Evolutionary conservation across 208 protist genomes (phyloP), one percentile per base, ranked within the genome.

Genomic region (Trichomonas gallinae): DNA sequence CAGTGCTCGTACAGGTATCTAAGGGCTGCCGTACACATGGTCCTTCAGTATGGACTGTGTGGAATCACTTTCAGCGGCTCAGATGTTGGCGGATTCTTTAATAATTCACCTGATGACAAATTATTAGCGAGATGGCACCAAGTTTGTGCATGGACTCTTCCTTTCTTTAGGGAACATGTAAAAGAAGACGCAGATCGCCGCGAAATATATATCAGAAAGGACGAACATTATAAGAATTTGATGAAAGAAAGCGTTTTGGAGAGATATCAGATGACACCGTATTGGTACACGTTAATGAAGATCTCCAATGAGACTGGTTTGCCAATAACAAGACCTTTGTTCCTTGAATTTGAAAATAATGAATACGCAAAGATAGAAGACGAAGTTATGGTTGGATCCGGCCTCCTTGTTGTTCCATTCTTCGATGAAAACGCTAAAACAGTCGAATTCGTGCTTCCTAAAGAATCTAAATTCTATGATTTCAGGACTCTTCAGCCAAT

Each of bases 31-130:
- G 96, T 98, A 11, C 98, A 98, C 15, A 99, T 99, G 98, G 97
- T 99, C 36, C 98, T 99, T 9, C 98, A 98, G 23, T 97, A 99
- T 4, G 98, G 98, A 85, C 58, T 99, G 0, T 98, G 98, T 10
- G 99, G 99, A 97, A 98, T 99, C 40, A 98, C 98, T 11, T 99
- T 99, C 97, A 97, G 96, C 63, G 99, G 99, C 85, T 98, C 98
- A 58, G 99, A 99, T 97, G 98, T 99, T 81, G 99, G 99, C 44
- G 99, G 99, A 44, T 99, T 99, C 97, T 99, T 99, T 98, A 98
- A 98, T 96, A 98, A 44, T 96, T 6, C 8, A n/a, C 98, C 99
- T 17, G 98, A 99, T 36, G 97, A 98, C 49, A 98, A 99, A 97
- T 98, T 99, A 11, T 97, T 99, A 48, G 98, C 98, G 23, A 98